Conservation (phyloP, 2,329 filamentous ascomycete species). For the Talaromyces albobiverticillius region DNA sequence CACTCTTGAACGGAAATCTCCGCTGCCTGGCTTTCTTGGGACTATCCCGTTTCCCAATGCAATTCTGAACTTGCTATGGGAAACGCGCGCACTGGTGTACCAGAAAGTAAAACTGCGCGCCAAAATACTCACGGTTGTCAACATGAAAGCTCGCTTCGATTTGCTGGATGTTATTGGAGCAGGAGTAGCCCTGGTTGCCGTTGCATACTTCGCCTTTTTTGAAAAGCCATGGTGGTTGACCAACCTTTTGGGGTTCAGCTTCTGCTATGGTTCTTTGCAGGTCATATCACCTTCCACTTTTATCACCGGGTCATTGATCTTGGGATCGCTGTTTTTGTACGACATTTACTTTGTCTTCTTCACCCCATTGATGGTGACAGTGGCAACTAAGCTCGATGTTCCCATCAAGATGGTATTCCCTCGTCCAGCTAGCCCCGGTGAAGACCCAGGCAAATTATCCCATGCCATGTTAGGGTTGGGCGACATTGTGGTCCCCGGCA, state of each 20-base stretch:
- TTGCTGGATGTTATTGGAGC: conserved; percentile 55
- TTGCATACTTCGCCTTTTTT: conserved; percentile 64
- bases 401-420: conserved; percentile 90
- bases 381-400: conserved; percentile 84
- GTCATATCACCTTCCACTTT: conserved; percentile 89
- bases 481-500: conserved; percentile 90
- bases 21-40: conserved; percentile 52
- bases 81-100: conserved; percentile 45
- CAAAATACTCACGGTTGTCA: conserved; percentile 52
- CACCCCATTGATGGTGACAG: conserved; percentile 53
- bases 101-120: conserved; percentile 52
- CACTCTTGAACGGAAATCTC: conserved; percentile 37
- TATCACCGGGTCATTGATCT: conserved; percentile 71
- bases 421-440: conserved; percentile 52
- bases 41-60: conserved; percentile 43
- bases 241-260: conserved; percentile 81
- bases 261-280: conserved; percentile 79
- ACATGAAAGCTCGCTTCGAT: conserved; percentile 42
- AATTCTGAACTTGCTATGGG: conserved; percentile 46
- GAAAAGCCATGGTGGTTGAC: conserved; percentile 68
- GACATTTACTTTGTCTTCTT: conserved; percentile 72
- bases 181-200: conserved; percentile 51
- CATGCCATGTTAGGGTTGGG: conserved; percentile 83
- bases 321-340: conserved; percentile 83
- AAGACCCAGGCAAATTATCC: conserved; percentile 40